Evolutionary conservation across 177 flowering plant species (phyloP), one percentile per base, ranked within the genome.

Genomic region (Vitis hybrid): DNA sequence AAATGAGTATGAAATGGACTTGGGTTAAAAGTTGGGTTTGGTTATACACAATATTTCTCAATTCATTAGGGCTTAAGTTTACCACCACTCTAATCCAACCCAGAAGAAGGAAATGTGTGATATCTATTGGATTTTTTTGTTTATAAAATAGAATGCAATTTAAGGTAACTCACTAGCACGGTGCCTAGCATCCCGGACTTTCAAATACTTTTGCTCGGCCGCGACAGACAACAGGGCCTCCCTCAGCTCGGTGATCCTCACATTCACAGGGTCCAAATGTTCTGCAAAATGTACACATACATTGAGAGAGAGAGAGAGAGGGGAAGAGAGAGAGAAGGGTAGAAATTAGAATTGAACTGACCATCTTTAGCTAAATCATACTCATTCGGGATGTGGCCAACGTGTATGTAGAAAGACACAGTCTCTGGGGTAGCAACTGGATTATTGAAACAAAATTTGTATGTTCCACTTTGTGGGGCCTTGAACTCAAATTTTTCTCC

Each of bases 301-400:
- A 52, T 51, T 9, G 49, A 30, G 12, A 39, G 9, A 39, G 48
- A 39, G 48, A 39, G 45, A 23, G 30, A 26, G 48, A 3, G 52
- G 9, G 12, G 10, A 54, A 13, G 65, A 50, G 5, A 32, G 15
- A 67, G 50, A 19, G 10, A 49, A 1, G 11, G 26, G 60, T 39
- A 6, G 48, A 39, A 39, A 39, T 39, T 39, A 39, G 64, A 69
- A 26, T 10, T 15, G 56, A 60, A 86, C 97, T 70, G 63, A 94
- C 99, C 99, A 80, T 95, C 97, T 80, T 95, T 95, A 17, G 99
- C 99, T 61, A 91, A 93, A 80, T 95, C 85, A 67, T 95, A 94
- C 77, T 93, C 95, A 60, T 76, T 87, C 63, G 99, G 98, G 56
- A 93, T 95, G 71, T 95, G 99, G 12, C 98, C 99, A 64, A 90